phyloP scores from a whole-genome alignment of 1,284 basidiomycete genomes.

The Schizophyllum commune region DNA sequence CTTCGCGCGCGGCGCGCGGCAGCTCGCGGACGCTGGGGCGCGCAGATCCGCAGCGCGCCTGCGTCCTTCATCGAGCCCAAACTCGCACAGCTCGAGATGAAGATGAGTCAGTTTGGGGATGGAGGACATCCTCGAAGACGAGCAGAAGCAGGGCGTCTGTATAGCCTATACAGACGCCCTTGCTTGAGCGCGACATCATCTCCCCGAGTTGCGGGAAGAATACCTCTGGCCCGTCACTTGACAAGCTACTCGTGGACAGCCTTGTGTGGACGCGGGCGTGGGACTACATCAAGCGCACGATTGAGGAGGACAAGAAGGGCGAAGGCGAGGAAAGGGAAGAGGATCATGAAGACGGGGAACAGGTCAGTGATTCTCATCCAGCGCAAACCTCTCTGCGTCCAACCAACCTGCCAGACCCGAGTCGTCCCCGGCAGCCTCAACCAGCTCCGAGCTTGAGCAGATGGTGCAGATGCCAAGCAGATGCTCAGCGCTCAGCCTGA shows the following conservation, averaged over 20 bases:
- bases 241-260: slow-evolving; percentile 76
- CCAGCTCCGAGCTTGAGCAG: no score
- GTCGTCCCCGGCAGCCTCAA: no score
- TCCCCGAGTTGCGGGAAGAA: slow-evolving; percentile 86
- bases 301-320: slow-evolving; percentile 76
- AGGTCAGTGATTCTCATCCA: slow-evolving; percentile 5
- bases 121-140: no score
- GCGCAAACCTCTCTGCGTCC: neutral
- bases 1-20: no score
- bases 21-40: no score
- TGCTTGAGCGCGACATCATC: slow-evolving; percentile 88
- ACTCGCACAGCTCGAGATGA: no score
- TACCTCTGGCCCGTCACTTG: slow-evolving; percentile 76
- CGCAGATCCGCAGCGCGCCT: no score
- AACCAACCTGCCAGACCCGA: no score
- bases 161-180: slow-evolving; percentile 87
- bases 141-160: no score
- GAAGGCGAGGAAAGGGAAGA: slow-evolving; percentile 32
- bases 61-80: no score
- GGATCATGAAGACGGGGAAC: slow-evolving; percentile 11
- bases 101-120: no score
- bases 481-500: no score
- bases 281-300: slow-evolving; percentile 77
- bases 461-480: slow-evolving; percentile 38
- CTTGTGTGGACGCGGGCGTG: slow-evolving; percentile 68